phyloP scores from a whole-genome alignment of 768 basidiomycete species.

The Podaxis carcinomalis region DNA sequence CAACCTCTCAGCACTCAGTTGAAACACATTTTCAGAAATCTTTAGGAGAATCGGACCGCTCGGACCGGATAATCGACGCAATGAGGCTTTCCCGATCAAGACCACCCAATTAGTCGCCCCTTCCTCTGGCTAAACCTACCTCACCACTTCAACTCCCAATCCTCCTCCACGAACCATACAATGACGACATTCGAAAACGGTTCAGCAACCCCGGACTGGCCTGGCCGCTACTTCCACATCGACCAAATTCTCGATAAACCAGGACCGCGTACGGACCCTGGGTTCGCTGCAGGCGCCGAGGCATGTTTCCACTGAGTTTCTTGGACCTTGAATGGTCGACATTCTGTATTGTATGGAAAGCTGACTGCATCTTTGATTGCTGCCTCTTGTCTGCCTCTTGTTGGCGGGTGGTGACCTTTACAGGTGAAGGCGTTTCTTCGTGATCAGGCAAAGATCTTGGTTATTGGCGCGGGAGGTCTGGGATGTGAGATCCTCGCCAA shows the following conservation, averaged over 20 bases:
- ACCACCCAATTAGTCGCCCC: not conserved
- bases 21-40: not conserved
- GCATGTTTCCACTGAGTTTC: conserved; percentile 35
- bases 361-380: not conserved
- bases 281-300: conserved; percentile 76
- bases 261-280: conserved; percentile 87
- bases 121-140: conserved; percentile 12
- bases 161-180: not conserved
- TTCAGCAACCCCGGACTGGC: conserved; percentile 34
- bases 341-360: not conserved
- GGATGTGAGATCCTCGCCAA: conserved; percentile 98
- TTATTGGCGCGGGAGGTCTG: conserved; percentile 96
- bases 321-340: not conserved
- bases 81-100: conserved; percentile 1
- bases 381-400: not conserved
- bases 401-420: not conserved
- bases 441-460: conserved; percentile 84
- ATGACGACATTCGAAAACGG: conserved; percentile 20
- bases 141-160: not conserved
- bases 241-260: conserved; percentile 82
- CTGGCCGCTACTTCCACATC: conserved; percentile 70
- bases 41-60: not conserved
- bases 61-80: not conserved
- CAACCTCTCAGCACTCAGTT: not conserved
- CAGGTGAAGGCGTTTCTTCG: conserved; percentile 89